Percentiles rank a stretch among this genome's conserved stretches.
Evolutionary conservation across 306 rosid species (phyloP).

Genomic region (Potentilla sterilis): DNA sequence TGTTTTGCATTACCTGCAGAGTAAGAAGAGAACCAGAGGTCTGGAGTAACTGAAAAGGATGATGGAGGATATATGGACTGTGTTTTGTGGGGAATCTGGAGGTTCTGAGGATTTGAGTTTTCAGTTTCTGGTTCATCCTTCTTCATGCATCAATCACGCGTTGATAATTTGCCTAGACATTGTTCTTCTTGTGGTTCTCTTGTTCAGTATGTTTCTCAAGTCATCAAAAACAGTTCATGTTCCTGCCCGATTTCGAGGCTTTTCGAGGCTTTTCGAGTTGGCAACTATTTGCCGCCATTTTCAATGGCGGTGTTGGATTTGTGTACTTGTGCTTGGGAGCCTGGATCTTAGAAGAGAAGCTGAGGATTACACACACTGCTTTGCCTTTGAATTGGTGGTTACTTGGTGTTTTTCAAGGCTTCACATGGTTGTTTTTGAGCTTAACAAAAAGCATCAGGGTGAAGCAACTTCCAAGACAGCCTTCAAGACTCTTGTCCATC

Average conservation of each 20-base stretch:
- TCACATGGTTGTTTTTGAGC: constrained; percentile 64
- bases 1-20: constrained; percentile 18
- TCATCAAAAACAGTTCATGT: constrained; percentile 34
- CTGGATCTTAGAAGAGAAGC: constrained; percentile 60
- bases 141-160: constrained; percentile 54
- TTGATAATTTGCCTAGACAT: constrained; percentile 44
- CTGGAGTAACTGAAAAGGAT: background rate
- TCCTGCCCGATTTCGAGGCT: constrained; percentile 27
- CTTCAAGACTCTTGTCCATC: constrained; percentile 42
- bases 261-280: constrained; percentile 36
- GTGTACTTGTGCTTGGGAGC: constrained; percentile 52
- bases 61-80: constrained; percentile 51
- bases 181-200: constrained; percentile 48
- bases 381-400: constrained; percentile 68
- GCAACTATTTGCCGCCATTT: constrained; percentile 49
- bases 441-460: constrained; percentile 42
- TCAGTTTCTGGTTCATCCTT: constrained; percentile 41
- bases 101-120: constrained; percentile 21
- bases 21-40: background rate
- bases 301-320: constrained; percentile 58
- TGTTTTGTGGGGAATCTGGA: constrained; percentile 57
- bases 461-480: constrained; percentile 44
- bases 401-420: constrained; percentile 54
- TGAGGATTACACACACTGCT: constrained; percentile 50
- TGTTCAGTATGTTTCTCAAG: constrained; percentile 42